phyloP scores from a whole-genome alignment of 805 yeast species.

The Cyberlindnera japonica region DNA sequence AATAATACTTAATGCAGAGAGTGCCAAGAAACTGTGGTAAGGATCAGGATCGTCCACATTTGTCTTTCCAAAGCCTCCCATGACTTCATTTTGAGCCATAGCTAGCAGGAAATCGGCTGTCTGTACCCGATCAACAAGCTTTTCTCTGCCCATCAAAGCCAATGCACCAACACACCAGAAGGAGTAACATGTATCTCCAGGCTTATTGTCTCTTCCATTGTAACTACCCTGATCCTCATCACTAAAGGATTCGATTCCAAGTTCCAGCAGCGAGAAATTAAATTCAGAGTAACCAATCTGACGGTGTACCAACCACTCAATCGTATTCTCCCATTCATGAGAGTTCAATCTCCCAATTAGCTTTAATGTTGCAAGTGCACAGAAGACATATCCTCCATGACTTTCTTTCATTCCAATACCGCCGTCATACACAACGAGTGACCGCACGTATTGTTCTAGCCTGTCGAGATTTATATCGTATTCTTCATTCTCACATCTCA shows the following conservation, averaged over 20 bases:
- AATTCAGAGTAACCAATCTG: constrained; percentile 45
- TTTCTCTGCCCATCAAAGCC: constrained; percentile 34
- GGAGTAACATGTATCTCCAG: constrained; percentile 81
- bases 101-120: constrained; percentile 44
- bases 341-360: constrained; percentile 33
- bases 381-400: constrained; percentile 85
- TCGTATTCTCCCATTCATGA: constrained; percentile 36
- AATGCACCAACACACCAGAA: constrained; percentile 77
- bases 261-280: constrained; percentile 23
- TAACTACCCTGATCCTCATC: constrained; percentile 66
- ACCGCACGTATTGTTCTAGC: constrained; percentile 37
- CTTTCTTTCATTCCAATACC: constrained; percentile 73
- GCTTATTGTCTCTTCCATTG: constrained; percentile 83
- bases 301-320: constrained; percentile 60
- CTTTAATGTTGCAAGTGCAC: constrained; percentile 65
- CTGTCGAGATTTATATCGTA: constrained; percentile 36
- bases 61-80: constrained; percentile 81
- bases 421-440: constrained; percentile 50
- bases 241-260: constrained; percentile 41
- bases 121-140: constrained; percentile 34
- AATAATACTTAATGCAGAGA: constrained; percentile 43
- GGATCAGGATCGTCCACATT: constrained; percentile 66
- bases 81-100: constrained; percentile 52
- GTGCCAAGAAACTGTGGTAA: constrained; percentile 59
- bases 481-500: constrained; percentile 30